Base-by-base conservation (phyloP, 345 rosid genomes). In the Citrus trifoliata region DNA sequence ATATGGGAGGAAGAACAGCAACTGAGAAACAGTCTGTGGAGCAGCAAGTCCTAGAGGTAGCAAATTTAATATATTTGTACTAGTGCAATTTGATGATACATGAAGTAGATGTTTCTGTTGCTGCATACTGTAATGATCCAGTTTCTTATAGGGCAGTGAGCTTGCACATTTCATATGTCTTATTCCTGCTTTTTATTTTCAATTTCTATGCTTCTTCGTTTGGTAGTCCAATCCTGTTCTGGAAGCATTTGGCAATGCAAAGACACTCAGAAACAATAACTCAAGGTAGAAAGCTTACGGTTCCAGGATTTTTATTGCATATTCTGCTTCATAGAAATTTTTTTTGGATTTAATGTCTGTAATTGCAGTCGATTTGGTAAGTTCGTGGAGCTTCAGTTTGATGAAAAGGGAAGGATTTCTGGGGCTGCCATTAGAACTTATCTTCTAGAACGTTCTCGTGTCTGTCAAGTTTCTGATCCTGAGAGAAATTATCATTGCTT, bases 171-270 rank as follows among this genome's bases (percentile, higher is more conserved):
- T 77, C n/a, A 40, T 28, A 25, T 6, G 1, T 67, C 70, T 61
- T 42, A 51, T 58, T 59, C 35, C 40, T 83, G 38, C 22, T 72
- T 40, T 53, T 63, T 27, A 32, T 16, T 51, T 62, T 22, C 7
- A 40, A 68, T 13, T 61, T 33, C 77, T 53, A 32, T 38, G 60
- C 68, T 65, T 55, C 62, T 70, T 61, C 74, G 65, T 83, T 80
- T 79, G 77, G 82, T 86, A 96, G 99, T 96, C 99, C 55, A 96
- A 96, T 87, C 99, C 99, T 76, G 97, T 96, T 76, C 85, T 96
- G 77, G 99, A 96, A 93, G 99, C 98, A 71, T 96, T 96, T 91
- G 99, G 99, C 32, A 96, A 96, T 78, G 99, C 99, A 40, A 96
- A 96, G 88, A 96, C 99, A 60, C 93, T 96, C 80, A 89, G 94